Evolutionary conservation across 2,329 filamentous ascomycete species (phyloP).

Genomic region (Pseudogymnoascus verrucosus): DNA sequence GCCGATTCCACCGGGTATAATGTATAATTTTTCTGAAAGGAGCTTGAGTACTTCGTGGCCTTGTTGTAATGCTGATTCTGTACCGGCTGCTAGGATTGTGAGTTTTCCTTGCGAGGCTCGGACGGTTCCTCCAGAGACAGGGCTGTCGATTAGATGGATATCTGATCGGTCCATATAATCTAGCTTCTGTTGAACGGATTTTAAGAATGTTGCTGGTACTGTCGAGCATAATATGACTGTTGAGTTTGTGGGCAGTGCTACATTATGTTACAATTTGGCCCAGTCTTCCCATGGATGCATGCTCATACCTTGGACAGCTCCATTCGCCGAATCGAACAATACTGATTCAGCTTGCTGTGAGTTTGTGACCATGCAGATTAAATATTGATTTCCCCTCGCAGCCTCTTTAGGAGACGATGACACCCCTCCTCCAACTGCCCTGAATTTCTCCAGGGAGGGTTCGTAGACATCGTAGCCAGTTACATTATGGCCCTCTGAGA

Average conservation of each 20-base stretch:
- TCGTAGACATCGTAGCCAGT: slow-evolving; percentile 65
- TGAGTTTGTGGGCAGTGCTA: slow-evolving; percentile 41
- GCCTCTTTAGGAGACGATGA: slow-evolving; percentile 54
- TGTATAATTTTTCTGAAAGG: slow-evolving; percentile 57
- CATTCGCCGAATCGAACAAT: slow-evolving; percentile 49
- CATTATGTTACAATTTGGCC: neutral
- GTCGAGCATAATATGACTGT: slow-evolving; percentile 63
- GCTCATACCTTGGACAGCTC: slow-evolving; percentile 35
- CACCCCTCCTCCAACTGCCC: slow-evolving; percentile 50
- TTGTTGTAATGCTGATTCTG: slow-evolving; percentile 47
- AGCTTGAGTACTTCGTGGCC: slow-evolving; percentile 52
- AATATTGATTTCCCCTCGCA: slow-evolving; percentile 50
- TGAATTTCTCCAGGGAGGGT: slow-evolving; percentile 59
- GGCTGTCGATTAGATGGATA: slow-evolving; percentile 60
- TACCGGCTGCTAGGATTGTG: slow-evolving; percentile 65
- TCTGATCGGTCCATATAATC: slow-evolving; percentile 49
- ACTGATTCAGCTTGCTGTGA: slow-evolving; percentile 59
- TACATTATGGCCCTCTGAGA: slow-evolving; percentile 58
- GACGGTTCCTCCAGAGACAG: slow-evolving; percentile 63
- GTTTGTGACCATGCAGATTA: slow-evolving; percentile 70
- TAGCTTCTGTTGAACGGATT: slow-evolving; percentile 51
- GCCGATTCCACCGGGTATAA: slow-evolving; percentile 52
- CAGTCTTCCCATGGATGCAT: slow-evolving; percentile 16
- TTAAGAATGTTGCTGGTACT: slow-evolving; percentile 58
- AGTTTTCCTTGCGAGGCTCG: slow-evolving; percentile 64